These are phyloP conservation scores for Hymenoscyphus infarciens DNA, from an alignment of 2,329 filamentous ascomycete genomes.

Conservation along the genomic window DNA sequence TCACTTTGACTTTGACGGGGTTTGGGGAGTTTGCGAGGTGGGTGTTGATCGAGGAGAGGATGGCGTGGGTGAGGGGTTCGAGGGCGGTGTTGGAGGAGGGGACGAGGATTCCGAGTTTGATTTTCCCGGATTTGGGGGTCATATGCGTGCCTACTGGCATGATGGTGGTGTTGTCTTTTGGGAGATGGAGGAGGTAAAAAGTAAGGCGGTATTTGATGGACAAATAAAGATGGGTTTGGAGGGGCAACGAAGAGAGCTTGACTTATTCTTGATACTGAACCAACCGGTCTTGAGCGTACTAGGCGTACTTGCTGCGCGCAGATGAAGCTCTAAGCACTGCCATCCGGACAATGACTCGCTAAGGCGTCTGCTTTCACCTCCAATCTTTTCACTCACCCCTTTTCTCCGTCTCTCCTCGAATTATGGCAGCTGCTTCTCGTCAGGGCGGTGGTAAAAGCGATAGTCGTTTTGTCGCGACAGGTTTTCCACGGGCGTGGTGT, in stretches of 20 bases:
- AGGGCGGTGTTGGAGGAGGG: constrained; percentile 44
- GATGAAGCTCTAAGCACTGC: not conserved
- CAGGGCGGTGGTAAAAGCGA: not conserved
- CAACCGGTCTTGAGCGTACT: too few species aligned
- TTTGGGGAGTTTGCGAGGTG: constrained; percentile 22
- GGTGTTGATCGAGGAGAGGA: constrained; percentile 32
- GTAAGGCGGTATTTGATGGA: too few species aligned
- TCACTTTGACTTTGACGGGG: constrained; percentile 37
- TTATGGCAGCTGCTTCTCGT: not conserved
- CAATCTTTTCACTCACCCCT: not conserved
- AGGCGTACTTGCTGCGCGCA: not conserved
- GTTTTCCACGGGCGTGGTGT: too few species aligned
- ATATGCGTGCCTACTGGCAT: constrained; percentile 4
- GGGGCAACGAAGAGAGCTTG: too few species aligned
- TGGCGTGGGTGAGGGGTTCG: constrained; percentile 41
- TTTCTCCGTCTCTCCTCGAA: not conserved
- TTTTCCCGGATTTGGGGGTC: constrained; percentile 4
- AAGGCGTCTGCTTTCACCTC: not conserved
- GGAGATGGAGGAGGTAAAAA: not conserved
- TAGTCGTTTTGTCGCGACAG: not conserved
- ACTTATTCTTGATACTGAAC: too few species aligned
- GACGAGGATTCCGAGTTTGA: constrained; percentile 40
- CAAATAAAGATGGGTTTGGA: too few species aligned
- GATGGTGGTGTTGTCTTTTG: not conserved
- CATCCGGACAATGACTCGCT: too few species aligned